Evolutionary conservation across 2,329 filamentous ascomycete genomes (phyloP).

Genomic region (Pseudogymnoascus sp.): DNA sequence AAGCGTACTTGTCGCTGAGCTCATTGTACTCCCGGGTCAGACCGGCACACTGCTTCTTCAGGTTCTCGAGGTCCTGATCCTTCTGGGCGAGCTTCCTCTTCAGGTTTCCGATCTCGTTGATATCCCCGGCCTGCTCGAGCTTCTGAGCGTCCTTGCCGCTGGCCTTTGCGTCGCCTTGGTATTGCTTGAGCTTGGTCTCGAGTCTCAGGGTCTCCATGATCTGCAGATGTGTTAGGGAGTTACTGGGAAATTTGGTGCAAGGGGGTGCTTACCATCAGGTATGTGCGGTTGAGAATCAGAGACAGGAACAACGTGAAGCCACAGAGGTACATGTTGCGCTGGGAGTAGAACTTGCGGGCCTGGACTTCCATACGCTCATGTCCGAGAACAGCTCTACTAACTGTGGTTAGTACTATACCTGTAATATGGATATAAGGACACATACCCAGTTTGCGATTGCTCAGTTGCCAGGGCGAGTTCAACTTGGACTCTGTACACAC

Average conservation of each 20-base stretch:
- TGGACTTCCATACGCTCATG: slow-evolving; percentile 97
- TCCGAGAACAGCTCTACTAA: slow-evolving; percentile 60
- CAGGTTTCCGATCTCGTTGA: slow-evolving; percentile 64
- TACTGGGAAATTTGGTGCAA: slow-evolving; percentile 90
- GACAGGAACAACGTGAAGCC: slow-evolving; percentile 99
- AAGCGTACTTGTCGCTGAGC: slow-evolving; percentile 72
- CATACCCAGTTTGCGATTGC: slow-evolving; percentile 29
- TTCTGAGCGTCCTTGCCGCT: slow-evolving; percentile 62
- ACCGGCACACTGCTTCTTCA: slow-evolving; percentile 88
- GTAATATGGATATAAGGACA: not conserved
- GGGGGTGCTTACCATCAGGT: slow-evolving; percentile 65
- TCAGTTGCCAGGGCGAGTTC: slow-evolving; percentile 71
- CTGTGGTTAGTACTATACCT: slow-evolving; percentile 18
- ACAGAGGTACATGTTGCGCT: slow-evolving; percentile 99
- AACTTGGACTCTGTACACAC: slow-evolving; percentile 91
- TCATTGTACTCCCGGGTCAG: slow-evolving; percentile 78
- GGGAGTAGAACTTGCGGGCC: slow-evolving; percentile 98
- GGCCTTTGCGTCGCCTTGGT: slow-evolving; percentile 57
- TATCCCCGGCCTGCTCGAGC: slow-evolving; percentile 61
- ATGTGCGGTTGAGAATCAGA: slow-evolving; percentile 97
- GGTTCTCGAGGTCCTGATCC: slow-evolving; percentile 71
- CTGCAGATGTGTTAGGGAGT: slow-evolving; percentile 91
- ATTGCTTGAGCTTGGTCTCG: slow-evolving; percentile 80
- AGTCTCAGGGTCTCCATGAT: slow-evolving; percentile 46
- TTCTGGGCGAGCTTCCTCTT: slow-evolving; percentile 60